These are phyloP conservation scores for Ilex asprella DNA, from an alignment of 257 asterid species.

Conservation along the genomic window DNA sequence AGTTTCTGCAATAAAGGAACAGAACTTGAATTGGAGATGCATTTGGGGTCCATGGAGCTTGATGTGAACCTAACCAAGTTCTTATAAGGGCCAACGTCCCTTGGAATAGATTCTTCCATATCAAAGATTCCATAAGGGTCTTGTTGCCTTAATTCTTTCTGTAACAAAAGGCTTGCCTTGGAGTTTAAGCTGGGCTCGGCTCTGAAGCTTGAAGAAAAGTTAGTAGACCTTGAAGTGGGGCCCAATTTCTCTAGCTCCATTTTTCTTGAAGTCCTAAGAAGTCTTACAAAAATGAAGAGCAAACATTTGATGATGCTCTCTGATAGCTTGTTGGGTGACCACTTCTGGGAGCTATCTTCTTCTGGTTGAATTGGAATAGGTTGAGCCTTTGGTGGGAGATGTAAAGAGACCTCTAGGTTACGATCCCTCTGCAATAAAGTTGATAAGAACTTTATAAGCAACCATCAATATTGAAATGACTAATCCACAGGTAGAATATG, in stretches of 20 bases:
- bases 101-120: conserved; percentile 55
- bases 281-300: conserved; percentile 59
- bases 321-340: conserved; percentile 82
- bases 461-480: not conserved
- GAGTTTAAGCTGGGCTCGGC: conserved; percentile 44
- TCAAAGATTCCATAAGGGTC: conserved; percentile 86
- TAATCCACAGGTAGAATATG: too few relatives aligned
- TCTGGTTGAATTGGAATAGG: conserved; percentile 46
- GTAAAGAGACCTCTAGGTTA: conserved; percentile 23
- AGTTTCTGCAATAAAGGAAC: conserved; percentile 59
- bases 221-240: conserved; percentile 50
- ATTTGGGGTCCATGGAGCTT: conserved; percentile 61
- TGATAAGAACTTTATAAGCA: not conserved
- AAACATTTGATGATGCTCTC: conserved; percentile 85
- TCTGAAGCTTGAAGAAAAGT: conserved; percentile 69
- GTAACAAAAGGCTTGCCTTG: conserved; percentile 30
- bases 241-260: conserved; percentile 84
- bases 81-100: conserved; percentile 82
- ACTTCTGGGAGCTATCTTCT: conserved; percentile 60
- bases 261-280: conserved; percentile 63
- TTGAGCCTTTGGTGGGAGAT: conserved; percentile 20
- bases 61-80: conserved; percentile 66
- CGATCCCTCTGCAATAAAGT: conserved; percentile 49
- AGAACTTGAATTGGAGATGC: conserved; percentile 55
- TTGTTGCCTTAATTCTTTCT: conserved; percentile 74